A percentile compares a stretch with the other conserved stretches of the same genome.
Evolutionary conservation across 2,329 filamentous ascomycete species (phyloP).

Genomic region (Didymella lethalis): DNA sequence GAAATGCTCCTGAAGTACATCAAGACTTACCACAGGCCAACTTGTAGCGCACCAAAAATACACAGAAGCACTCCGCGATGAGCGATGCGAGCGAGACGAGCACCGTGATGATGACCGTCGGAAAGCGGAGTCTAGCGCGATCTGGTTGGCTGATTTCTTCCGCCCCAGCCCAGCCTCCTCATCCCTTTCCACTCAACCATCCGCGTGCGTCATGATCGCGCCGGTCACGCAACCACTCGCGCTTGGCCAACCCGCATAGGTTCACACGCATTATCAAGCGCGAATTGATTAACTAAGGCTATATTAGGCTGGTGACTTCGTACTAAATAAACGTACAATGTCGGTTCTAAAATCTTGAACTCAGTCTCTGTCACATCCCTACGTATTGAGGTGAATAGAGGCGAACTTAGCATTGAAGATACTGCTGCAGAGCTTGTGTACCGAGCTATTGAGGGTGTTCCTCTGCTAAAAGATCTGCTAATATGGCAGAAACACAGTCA

Average conservation of each 20-base stretch:
- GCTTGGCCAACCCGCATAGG: background rate
- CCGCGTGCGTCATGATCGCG: constrained; percentile 10
- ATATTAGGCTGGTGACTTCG: no score
- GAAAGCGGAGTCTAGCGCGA: constrained; percentile 16
- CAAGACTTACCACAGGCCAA: constrained; percentile 12
- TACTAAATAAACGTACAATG: no score
- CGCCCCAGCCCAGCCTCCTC: constrained; percentile 22
- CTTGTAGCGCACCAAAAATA: background rate
- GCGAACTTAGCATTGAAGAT: no score
- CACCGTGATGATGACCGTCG: constrained; percentile 22
- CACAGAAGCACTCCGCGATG: constrained; percentile 1
- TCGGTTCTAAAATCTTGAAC: no score
- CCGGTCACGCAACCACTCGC: background rate
- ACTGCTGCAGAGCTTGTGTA: no score
- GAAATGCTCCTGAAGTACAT: background rate
- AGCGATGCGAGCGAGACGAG: constrained; percentile 15
- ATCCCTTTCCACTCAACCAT: constrained; percentile 9
- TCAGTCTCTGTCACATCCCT: no score
- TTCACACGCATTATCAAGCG: no score
- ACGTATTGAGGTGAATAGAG: no score
- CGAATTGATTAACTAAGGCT: no score
- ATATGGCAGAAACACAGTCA: no score
- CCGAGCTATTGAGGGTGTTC: no score
- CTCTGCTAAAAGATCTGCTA: no score
- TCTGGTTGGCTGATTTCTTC: constrained; percentile 22